Evolutionary conservation across 129 eudicot genomes (phyloP).

Genomic region (Lactuca saligna): DNA sequence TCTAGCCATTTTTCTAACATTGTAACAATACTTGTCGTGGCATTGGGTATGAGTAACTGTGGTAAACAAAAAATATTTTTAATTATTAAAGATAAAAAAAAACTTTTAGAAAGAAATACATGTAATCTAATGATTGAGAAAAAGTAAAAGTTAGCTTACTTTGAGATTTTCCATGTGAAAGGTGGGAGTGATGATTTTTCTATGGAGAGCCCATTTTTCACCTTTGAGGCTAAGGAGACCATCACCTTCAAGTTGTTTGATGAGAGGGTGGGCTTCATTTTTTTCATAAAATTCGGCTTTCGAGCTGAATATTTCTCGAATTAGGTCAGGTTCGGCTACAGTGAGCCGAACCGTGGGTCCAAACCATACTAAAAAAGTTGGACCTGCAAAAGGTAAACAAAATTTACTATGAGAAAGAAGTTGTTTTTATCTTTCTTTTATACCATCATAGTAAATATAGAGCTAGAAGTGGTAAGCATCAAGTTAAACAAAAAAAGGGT

Average conservation of each 20-base stretch:
- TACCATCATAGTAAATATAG: constrained; percentile 25
- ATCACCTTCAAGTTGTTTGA: constrained; percentile 89
- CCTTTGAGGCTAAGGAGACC: constrained; percentile 91
- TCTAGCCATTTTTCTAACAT: constrained; percentile 72
- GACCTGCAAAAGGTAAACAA: constrained; percentile 41
- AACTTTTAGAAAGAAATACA: neutral
- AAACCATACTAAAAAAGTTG: constrained; percentile 90
- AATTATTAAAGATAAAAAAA: neutral
- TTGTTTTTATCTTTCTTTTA: neutral
- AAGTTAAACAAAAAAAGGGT: constrained; percentile 42
- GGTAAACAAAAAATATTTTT: constrained; percentile 18
- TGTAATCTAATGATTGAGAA: constrained; percentile 12
- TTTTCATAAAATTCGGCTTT: constrained; percentile 82
- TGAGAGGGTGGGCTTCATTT: constrained; percentile 75
- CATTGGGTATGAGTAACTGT: constrained; percentile 74
- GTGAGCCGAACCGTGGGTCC: constrained; percentile 85
- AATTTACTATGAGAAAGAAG: constrained; percentile 9
- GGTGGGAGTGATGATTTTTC: constrained; percentile 90
- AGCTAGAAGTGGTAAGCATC: constrained; percentile 43
- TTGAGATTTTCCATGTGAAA: constrained; percentile 96
- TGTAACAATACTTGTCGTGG: constrained; percentile 53
- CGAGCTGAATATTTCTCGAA: constrained; percentile 68
- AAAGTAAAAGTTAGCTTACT: constrained; percentile 43
- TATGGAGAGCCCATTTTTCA: constrained; percentile 95
- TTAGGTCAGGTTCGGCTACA: constrained; percentile 80